Evolutionary conservation across 768 basidiomycete genomes (phyloP), one percentile per base, ranked within the genome.

Genomic region (Hydnum rufescens): DNA sequence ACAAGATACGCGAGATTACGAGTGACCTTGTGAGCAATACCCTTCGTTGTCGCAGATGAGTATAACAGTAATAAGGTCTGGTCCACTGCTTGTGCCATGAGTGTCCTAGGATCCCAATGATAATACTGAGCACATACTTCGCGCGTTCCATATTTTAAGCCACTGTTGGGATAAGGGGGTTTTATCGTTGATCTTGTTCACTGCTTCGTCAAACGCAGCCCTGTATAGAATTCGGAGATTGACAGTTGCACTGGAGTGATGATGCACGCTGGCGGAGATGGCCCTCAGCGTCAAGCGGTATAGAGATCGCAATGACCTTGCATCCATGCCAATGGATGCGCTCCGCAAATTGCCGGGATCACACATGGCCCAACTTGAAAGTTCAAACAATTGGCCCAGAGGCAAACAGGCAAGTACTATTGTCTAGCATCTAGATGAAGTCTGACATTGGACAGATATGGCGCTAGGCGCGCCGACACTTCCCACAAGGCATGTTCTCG

Each of bases 251-350:
- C 49, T 43, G 4, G 28, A 39, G 32, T 57, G 57, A 46, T 58
- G 53, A 31, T 32, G 49, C 28, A 58, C 57, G 32, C 52, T 51
- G 23, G 57, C 57, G 4, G 57, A 58, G 29, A 49, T 32, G 32
- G 49, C 57, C 23, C 57, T 56, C 25, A 58, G 42, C 30, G 57
- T 54, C 16, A 58, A 49, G 22, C 57, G 57, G 47, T 58, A 58
- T 6, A 54, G 13, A 2, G 57, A 58, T 25, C 44, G 44, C 13
- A 47, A n/a, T n/a, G n/a, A n/a, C n/a, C n/a, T n/a, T n/a, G n/a
- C n/a, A n/a, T n/a, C n/a, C n/a, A n/a, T n/a, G n/a, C n/a, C n/a
- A n/a, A n/a, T n/a, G n/a, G n/a, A n/a, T n/a, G n/a, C n/a, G n/a
- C n/a, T n/a, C n/a, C n/a, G n/a, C n/a, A n/a, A n/a, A n/a, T n/a